phyloP scores from a whole-genome alignment of 306 rosid species.

The Datisca glomerata region DNA sequence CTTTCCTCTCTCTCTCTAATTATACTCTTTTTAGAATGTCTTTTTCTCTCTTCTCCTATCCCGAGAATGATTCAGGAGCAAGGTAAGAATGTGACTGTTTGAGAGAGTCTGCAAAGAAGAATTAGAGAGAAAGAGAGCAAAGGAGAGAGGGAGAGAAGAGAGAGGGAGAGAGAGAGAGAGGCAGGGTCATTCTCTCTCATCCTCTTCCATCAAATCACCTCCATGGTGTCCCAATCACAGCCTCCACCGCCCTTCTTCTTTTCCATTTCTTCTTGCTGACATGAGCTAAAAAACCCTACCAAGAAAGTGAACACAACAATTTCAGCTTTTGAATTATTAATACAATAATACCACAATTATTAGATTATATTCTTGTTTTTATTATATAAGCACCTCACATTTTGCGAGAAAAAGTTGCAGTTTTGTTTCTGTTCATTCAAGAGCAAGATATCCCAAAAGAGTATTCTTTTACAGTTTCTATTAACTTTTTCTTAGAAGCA shows the following conservation, averaged over 20 bases:
- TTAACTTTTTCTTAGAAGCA: too few species aligned
- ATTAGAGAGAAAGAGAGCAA: too few species aligned
- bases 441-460: conserved; percentile 22
- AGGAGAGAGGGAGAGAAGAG: conserved; percentile 15
- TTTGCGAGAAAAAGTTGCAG: conserved; percentile 25
- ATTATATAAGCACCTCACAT: conserved; percentile 29
- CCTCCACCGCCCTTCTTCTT: background rate
- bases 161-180: background rate
- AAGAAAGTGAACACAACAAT: conserved; percentile 2
- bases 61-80: too few species aligned
- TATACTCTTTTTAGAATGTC: conserved; percentile 1
- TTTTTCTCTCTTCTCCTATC: conserved; percentile 8
- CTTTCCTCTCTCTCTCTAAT: background rate
- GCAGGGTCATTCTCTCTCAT: conserved; percentile 6
- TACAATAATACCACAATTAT: too few species aligned
- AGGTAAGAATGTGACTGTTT: too few species aligned
- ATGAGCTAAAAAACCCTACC: conserved; percentile 23
- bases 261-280: conserved; percentile 8
- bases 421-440: conserved; percentile 17
- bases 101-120: conserved; percentile 32
- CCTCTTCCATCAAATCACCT: background rate
- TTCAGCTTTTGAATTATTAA: background rate
- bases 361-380: conserved; percentile 7
- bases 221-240: conserved; percentile 2
- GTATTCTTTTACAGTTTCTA: conserved; percentile 1